Evolutionary conservation across 768 basidiomycete species (phyloP).

Genomic region (Rhizopogon vinicolor): DNA sequence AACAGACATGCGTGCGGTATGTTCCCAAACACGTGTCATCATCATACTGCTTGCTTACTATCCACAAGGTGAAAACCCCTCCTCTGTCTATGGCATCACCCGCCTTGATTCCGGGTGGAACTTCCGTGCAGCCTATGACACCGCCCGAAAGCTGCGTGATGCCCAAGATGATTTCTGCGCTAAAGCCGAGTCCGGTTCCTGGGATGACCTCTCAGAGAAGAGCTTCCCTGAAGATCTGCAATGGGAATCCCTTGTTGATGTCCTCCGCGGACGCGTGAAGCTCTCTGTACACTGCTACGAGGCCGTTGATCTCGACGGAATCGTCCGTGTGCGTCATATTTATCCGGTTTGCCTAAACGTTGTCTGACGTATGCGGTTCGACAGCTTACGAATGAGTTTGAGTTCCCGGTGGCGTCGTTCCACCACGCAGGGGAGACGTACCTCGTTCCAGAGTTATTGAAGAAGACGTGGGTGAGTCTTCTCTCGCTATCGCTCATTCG

Average conservation of each 20-base stretch:
- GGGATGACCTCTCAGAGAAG: conserved; percentile 30
- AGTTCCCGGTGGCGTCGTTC: conserved; percentile 72
- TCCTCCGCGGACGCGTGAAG: conserved; percentile 73
- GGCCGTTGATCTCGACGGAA: conserved; percentile 68
- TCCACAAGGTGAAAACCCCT: conserved; percentile 27
- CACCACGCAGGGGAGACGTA: conserved; percentile 83
- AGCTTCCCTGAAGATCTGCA: conserved; percentile 57
- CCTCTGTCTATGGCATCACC: conserved; percentile 37
- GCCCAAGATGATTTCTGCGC: conserved; percentile 71
- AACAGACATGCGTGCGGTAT: conserved; percentile 40
- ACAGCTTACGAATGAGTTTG: conserved; percentile 80
- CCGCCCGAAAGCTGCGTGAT: conserved; percentile 63
- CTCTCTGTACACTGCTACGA: conserved; percentile 34
- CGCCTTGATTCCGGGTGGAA: conserved; percentile 82
- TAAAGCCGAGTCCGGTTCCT: conserved; percentile 45
- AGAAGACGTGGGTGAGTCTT: conserved; percentile 52
- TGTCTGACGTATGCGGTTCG: neutral
- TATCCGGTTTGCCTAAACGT: neutral
- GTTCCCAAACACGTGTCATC: neutral
- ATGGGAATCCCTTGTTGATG: conserved; percentile 78
- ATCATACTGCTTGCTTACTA: neutral
- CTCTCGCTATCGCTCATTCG: neutral
- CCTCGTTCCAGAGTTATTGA: conserved; percentile 74
- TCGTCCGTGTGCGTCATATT: conserved; percentile 53
- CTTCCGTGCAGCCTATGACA: conserved; percentile 73